A percentile compares a stretch with the other conserved stretches of the same genome.
Conservation (phyloP, 2,329 filamentous ascomycete genomes). For the Aspergillus sojae region DNA sequence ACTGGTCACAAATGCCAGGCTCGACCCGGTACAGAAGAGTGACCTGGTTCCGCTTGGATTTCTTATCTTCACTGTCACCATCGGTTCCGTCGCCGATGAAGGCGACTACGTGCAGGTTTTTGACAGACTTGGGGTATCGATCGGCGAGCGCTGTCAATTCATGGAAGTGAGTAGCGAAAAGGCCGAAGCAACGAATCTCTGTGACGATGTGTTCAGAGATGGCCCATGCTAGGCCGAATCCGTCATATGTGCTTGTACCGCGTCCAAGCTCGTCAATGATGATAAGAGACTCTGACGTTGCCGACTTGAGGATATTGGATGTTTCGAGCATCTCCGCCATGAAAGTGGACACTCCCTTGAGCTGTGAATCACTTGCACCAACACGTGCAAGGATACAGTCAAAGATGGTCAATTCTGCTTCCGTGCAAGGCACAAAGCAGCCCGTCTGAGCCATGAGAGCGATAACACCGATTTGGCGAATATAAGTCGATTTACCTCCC, state of each 20-base stretch:
- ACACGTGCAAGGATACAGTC: constrained; percentile 96
- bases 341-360: constrained; percentile 97
- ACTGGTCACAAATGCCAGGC: constrained; percentile 93
- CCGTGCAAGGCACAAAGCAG: constrained; percentile 89
- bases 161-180: constrained; percentile 98
- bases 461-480: constrained; percentile 94
- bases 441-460: constrained; percentile 96
- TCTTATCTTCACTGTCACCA: constrained; percentile 42
- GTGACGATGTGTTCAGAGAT: constrained; percentile 97
- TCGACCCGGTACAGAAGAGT: constrained; percentile 97
- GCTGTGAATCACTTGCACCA: constrained; percentile 91
- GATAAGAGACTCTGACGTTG: constrained; percentile 91
- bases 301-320: constrained; percentile 95
- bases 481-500: constrained; percentile 98
- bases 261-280: constrained; percentile 98
- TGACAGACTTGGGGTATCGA: constrained; percentile 76
- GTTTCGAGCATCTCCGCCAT: constrained; percentile 99
- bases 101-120: constrained; percentile 93
- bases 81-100: constrained; percentile 70
- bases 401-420: constrained; percentile 92
- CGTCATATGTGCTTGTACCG: constrained; percentile 96
- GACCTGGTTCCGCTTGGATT: constrained; percentile 73
- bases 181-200: constrained; percentile 89
- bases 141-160: constrained; percentile 91
- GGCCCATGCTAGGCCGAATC: constrained; percentile 98